Evolutionary conservation across 2,329 filamentous ascomycete genomes (phyloP), one percentile per base, ranked within the genome.

Genomic region (Diaporthe sp.): DNA sequence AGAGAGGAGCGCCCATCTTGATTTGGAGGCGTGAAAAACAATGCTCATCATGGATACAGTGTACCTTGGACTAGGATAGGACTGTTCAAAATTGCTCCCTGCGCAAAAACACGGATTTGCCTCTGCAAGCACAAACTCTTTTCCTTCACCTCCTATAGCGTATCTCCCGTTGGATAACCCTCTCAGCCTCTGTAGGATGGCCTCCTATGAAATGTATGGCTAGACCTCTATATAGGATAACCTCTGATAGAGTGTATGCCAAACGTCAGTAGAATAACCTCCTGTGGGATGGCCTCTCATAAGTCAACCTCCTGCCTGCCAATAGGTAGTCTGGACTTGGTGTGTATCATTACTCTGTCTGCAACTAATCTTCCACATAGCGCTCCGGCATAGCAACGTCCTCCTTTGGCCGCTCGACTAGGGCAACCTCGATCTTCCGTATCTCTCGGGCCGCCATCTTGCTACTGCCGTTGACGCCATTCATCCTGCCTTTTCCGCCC

Each of bases 381-480:
- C 47, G 47, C 4, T 51, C 47, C 12, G 47, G n/a, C 47, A 51
- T 51, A 77, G 96, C 93, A 75, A 95, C 87, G 83, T 97, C 94
- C 91, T 94, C 97, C 78, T 92, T 88, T 27, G 96, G 96, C 79
- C 96, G 88, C 86, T 98, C 96, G 19, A 98, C 92, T 69, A 98
- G 86, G 2, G 95, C 96, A 61, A 98, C 94, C 84, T 99, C 97
- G 6, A 94, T 84, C 15, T 83, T 37, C 30, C 78, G 83, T 77
- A 78, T 30, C 61, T 65, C 44, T 35, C 32, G 32, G 32, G 32
- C 32, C 8, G 71, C 69, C 50, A 68, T 63, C n/a, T 74, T 72
- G 30, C 42, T 68, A 4, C 72, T 74, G 50, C 78, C 59, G 58
- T 44, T 66, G 30, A 50, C 19, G 13, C 69, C 73, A n/a, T 77